Base-by-base conservation (phyloP, 208 protist genomes). In the Trichomonas vaginalis region DNA sequence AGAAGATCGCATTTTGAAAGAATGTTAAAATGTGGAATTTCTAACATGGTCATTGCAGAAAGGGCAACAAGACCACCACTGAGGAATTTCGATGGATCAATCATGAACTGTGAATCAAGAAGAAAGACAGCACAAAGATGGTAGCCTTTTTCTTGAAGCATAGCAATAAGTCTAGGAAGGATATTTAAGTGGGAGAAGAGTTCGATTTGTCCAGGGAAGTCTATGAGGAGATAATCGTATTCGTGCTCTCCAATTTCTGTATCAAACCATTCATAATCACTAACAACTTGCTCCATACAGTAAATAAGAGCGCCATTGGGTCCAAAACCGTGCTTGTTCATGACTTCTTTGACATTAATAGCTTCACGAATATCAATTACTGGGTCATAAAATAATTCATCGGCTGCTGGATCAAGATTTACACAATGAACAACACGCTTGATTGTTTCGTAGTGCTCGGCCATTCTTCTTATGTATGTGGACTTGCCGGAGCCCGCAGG, bases 221-320 rank as follows among this genome's bases (percentile, higher is more conserved):
- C 92, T 42, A 95, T 95, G 0, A 95, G 27, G 6, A 95, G 37
- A 80, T 95, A 95, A 70, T 95, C 92, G 37, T 80, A 23, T 12
- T 95, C 92, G 35, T 95, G 37, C 42, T 95, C 92, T 9, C 92
- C 92, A 46, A 95, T 95, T 46, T 45, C 37, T 61, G 61, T 40
- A 48, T 95, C 49, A 79, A 95, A 95, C 92, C 92, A 95, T 47
- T 97, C 96, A 21, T 97, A 95, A 96, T 98, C 97, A 46, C 97
- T 96, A 39, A 98, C 47, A 27, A 98, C 95, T 95, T 97, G 98
- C 96, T 98, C 98, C 97, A 98, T 98, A 79, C 97, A 98, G 87
- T 97, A 98, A 14, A 98, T 96, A 8, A 98, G 96, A 17, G 97
- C 98, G n/a, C 98, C 98, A 96, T 98, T 98, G 0, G 98, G 98